Evolutionary conservation across 1,284 basidiomycete species (phyloP).

Genomic region (Uromyces viciae-fabae): DNA sequence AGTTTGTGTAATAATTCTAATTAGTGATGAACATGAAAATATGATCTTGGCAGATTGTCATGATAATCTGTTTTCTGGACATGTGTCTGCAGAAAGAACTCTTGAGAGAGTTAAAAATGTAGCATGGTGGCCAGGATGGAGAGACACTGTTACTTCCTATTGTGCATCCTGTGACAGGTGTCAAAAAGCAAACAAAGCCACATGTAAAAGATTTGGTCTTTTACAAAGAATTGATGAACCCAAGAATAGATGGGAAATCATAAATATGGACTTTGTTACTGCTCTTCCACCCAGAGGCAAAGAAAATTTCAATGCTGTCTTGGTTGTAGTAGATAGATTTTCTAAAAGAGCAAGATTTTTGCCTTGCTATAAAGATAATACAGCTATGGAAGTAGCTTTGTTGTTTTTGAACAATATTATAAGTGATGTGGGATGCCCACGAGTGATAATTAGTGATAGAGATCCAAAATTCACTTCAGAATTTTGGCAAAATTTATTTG

Average conservation of each 20-base stretch:
- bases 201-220: background rate
- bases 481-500: background rate
- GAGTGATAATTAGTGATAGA: background rate
- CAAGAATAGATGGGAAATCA: background rate
- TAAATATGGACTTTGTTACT: background rate
- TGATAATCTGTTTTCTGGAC: background rate
- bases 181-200: background rate
- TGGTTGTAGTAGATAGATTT: background rate
- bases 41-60: background rate
- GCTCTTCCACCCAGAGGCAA: background rate
- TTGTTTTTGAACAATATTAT: background rate
- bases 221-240: background rate
- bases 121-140: conserved; percentile 12
- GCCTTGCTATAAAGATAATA: background rate
- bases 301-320: background rate
- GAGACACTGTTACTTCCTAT: background rate
- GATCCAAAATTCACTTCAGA: background rate
- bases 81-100: background rate
- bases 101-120: background rate
- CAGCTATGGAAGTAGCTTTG: background rate
- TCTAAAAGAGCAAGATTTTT: background rate
- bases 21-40: background rate
- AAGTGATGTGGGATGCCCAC: background rate
- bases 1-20: background rate
- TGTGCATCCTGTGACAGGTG: background rate